phyloP scores from a whole-genome alignment of 352 stramenopile species.

The Globisporangium paroecandrum region DNA sequence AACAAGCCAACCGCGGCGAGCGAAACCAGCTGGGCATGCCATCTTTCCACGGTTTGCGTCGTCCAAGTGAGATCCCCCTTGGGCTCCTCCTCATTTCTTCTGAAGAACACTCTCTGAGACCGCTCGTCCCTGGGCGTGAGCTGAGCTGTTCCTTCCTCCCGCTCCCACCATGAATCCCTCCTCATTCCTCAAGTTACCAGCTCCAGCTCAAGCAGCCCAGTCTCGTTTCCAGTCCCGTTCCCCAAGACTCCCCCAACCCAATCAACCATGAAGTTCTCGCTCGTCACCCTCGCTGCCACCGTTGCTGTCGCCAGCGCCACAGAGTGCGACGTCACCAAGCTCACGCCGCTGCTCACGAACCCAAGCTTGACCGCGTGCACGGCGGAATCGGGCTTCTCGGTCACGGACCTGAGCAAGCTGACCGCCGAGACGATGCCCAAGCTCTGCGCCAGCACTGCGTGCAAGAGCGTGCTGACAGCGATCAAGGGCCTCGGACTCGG shows the following conservation, averaged over 20 bases:
- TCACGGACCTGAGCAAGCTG: conserved; percentile 4
- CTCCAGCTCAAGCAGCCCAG: neutral
- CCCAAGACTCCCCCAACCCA: no score
- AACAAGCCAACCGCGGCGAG: neutral
- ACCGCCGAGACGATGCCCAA: conserved; percentile 12
- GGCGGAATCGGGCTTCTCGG: conserved; percentile 27
- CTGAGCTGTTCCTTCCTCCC: neutral
- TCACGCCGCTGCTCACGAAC: conserved; percentile 10
- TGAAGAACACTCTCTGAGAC: neutral
- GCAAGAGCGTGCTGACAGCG: conserved; percentile 16
- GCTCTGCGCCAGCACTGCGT: conserved; percentile 24
- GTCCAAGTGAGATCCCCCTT: neutral
- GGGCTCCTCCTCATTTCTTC: neutral
- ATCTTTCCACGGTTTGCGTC: neutral
- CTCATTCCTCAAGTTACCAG: conserved; percentile 8
- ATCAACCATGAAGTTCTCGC: conserved; percentile 14
- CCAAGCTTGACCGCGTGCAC: conserved; percentile 4
- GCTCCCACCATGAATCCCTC: neutral
- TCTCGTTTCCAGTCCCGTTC: neutral
- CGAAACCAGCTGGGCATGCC: neutral
- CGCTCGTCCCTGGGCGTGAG: neutral
- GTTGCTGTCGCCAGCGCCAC: conserved; percentile 5
- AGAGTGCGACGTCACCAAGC: conserved; percentile 10
- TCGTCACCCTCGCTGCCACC: conserved; percentile 9
- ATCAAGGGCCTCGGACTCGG: conserved; percentile 24